phyloP scores from a whole-genome alignment of 208 protist species.

The Acanthamoeba rhysodes region DNA sequence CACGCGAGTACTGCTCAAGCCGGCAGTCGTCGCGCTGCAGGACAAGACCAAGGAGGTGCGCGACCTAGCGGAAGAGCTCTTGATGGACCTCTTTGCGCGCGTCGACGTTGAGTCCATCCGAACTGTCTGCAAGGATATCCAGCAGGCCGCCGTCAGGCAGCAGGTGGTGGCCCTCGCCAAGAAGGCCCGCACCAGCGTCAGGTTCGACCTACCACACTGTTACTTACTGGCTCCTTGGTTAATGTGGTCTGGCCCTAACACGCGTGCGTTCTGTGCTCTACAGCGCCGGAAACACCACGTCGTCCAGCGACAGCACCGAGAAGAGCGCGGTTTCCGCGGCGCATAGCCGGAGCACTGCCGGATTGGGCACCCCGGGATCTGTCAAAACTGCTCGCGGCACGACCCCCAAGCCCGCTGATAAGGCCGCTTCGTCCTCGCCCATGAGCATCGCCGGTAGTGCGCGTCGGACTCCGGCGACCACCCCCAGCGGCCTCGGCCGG shows the following conservation, averaged over 20 bases:
- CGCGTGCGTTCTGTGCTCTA: too few relatives aligned
- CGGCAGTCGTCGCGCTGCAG: constrained; percentile 37
- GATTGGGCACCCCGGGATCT: not conserved
- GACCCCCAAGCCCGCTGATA: not conserved
- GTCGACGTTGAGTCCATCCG: constrained; percentile 36
- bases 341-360: not conserved
- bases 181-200: not conserved
- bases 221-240: not conserved
- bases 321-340: not conserved
- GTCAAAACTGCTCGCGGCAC: not conserved
- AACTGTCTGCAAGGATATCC: not conserved
- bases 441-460: not conserved
- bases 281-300: not conserved
- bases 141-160: constrained; percentile 19
- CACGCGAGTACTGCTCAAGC: constrained; percentile 10
- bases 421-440: not conserved
- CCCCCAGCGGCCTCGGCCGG: not conserved
- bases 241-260: not conserved
- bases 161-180: constrained; percentile 15
- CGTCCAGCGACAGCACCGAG: constrained; percentile 14
- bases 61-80: not conserved
- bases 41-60: constrained; percentile 31
- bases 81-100: constrained; percentile 16
- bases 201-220: not conserved
- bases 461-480: not conserved